Base-by-base conservation (phyloP, 352 stramenopile genomes). In the Globisporangium polare region DNA sequence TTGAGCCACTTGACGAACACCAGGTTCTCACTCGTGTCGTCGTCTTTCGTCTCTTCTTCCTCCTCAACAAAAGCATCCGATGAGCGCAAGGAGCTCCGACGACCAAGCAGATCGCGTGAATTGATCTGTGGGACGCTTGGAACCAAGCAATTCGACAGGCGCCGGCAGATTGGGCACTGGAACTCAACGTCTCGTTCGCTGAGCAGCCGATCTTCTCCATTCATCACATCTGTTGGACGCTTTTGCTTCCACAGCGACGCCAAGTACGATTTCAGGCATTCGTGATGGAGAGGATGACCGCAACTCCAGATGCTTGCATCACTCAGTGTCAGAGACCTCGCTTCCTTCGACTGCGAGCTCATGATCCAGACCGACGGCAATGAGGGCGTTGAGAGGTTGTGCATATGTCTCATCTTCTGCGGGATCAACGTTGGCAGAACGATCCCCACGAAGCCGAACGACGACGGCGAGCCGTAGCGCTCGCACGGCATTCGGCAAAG, bases 121-220 rank as follows among this genome's bases (percentile, higher is more conserved):
- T 68, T 46, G 13, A 49, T 46, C 22, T 72, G 53, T 0, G 72
- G 69, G 17, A 86, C 58, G 18, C 62, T 68, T 1, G 86, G 86
- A 0, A 94, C 65, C 5, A 94, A 58, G 41, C 75, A 90, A 62
- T 92, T 94, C 1, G 81, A 88, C 6, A 94, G 69, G 9, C 86
- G 76, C 15, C 86, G 74, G 47, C 86, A 94, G 17, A 92, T 80
- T 3, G 86, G 86, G 59, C 86, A 94, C 41, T 89, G 63, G 58
- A 92, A 94, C 63, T 94, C 83, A 41, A 77, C 67, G 43, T 91
- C 79, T 2, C 78, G 75, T 57, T 90, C 77, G 62, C 77, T 87
- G 5, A 92, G 60, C 26, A 92, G 60, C 0, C 83, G 78, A 33
- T 90, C 83, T 42, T 92, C 80, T 9, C 72, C 68, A 58, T 72